phyloP scores from a whole-genome alignment of 1,284 basidiomycete genomes.

The Malassezia obtusa region DNA sequence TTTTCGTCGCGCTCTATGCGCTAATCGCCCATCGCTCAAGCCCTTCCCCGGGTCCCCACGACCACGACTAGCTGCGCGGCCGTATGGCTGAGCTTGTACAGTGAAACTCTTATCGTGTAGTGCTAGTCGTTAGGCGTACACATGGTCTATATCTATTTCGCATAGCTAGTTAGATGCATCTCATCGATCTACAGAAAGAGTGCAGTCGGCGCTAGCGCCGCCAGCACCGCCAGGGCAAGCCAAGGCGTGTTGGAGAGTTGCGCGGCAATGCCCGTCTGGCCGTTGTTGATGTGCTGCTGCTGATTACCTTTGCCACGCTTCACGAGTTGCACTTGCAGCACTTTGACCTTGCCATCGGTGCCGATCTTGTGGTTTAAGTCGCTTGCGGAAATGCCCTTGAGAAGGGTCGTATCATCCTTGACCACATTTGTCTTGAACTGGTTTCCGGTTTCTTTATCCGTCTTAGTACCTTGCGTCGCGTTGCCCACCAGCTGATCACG shows the following conservation, averaged over 20 bases:
- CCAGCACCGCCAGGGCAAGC: not conserved
- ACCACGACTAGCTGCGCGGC: no score
- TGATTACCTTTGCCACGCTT: constrained; percentile 15
- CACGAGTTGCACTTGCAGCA: constrained; percentile 34
- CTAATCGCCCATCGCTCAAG: not conserved
- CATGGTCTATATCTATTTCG: no score
- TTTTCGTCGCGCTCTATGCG: not conserved
- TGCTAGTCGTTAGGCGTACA: no score
- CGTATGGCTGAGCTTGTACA: no score
- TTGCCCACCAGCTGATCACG: constrained; percentile 37
- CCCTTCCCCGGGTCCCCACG: no score
- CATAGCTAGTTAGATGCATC: no score
- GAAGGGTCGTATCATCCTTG: constrained; percentile 16
- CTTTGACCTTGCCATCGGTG: constrained; percentile 30
- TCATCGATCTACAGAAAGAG: not conserved
- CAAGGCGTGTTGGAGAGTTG: not conserved
- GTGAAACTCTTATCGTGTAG: no score
- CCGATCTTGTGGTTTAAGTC: constrained; percentile 42
- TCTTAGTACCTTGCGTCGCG: constrained; percentile 26
- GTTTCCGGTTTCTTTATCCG: constrained; percentile 14
- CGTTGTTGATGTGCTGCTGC: not conserved
- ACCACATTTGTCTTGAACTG: constrained; percentile 27
- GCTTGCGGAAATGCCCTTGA: constrained; percentile 19
- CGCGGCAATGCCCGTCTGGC: not conserved
- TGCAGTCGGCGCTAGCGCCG: not conserved